Evolutionary conservation across 2,329 filamentous ascomycete species (phyloP).

Genomic region (Exophiala sp.): DNA sequence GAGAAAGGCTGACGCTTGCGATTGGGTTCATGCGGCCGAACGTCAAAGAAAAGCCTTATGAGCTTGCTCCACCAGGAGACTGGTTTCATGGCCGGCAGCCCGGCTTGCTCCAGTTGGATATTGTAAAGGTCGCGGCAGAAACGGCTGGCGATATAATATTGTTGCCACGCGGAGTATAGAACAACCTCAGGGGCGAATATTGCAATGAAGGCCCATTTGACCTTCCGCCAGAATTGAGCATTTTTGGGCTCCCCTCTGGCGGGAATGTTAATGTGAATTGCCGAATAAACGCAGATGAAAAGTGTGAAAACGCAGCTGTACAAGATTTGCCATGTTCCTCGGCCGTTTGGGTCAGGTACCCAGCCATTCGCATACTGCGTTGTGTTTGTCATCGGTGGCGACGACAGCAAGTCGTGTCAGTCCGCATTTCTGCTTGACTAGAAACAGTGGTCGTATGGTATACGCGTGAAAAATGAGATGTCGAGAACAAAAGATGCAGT

Average conservation of each 20-base stretch:
- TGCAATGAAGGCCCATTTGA: constrained; percentile 6
- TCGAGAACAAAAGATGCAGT: too few species aligned
- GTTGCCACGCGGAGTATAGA: constrained; percentile 1
- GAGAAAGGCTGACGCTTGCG: too few species aligned
- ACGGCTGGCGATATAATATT: constrained; percentile 1
- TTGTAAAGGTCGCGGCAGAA: neutral
- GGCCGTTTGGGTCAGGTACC: neutral
- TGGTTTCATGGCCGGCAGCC: neutral
- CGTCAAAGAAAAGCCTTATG: too few species aligned
- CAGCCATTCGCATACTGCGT: neutral
- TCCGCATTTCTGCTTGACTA: too few species aligned
- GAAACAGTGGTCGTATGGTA: too few species aligned
- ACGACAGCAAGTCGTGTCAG: too few species aligned
- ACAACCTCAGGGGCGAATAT: constrained; percentile 7
- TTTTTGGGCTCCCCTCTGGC: neutral
- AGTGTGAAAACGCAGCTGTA: constrained; percentile 5
- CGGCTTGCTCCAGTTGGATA: neutral
- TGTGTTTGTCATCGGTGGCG: neutral
- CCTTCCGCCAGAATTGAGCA: neutral
- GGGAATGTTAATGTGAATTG: constrained; percentile 7
- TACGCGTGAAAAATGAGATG: too few species aligned
- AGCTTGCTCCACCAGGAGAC: too few species aligned
- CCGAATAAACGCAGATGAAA: constrained; percentile 6
- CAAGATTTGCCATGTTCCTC: constrained; percentile 4
- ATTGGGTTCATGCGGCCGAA: too few species aligned